Evolutionary conservation across 768 basidiomycete genomes (phyloP).

Genomic region (Termitomyces eurrhizus): DNA sequence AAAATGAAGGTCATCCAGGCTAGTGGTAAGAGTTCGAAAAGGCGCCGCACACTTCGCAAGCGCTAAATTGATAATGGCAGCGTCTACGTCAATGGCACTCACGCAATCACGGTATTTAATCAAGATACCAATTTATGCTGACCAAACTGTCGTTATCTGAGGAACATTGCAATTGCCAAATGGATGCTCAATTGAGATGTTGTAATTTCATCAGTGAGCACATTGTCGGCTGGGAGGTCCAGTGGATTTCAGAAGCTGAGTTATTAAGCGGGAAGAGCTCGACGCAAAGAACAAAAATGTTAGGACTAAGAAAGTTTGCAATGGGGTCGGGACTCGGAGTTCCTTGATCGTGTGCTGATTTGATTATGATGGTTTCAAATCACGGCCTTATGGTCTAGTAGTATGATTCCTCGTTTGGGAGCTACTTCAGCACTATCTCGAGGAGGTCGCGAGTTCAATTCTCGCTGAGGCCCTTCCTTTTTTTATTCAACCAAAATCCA

Average conservation of each 20-base stretch:
- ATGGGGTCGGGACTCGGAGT: neutral
- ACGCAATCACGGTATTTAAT: neutral
- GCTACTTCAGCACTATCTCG: neutral
- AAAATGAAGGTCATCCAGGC: neutral
- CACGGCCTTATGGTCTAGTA: conserved; percentile 16
- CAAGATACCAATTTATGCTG: too few relatives aligned
- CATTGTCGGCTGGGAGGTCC: neutral
- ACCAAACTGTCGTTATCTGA: neutral
- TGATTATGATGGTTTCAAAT: neutral
- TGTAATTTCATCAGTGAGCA: neutral
- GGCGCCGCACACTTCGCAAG: neutral
- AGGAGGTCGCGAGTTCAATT: conserved; percentile 17
- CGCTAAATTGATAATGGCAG: neutral
- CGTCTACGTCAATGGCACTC: neutral
- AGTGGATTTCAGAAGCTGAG: neutral
- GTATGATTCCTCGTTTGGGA: conserved; percentile 17
- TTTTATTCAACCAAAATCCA: too few relatives aligned
- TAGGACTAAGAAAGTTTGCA: too few relatives aligned
- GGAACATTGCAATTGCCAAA: neutral
- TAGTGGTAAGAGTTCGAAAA: neutral
- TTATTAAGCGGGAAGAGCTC: too few relatives aligned
- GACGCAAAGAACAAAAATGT: too few relatives aligned
- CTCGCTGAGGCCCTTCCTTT: conserved; percentile 9
- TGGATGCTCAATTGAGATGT: too few relatives aligned
- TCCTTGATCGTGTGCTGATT: neutral